phyloP scores from a whole-genome alignment of 352 stramenopile genomes.

The Thraustotheca clavata region DNA sequence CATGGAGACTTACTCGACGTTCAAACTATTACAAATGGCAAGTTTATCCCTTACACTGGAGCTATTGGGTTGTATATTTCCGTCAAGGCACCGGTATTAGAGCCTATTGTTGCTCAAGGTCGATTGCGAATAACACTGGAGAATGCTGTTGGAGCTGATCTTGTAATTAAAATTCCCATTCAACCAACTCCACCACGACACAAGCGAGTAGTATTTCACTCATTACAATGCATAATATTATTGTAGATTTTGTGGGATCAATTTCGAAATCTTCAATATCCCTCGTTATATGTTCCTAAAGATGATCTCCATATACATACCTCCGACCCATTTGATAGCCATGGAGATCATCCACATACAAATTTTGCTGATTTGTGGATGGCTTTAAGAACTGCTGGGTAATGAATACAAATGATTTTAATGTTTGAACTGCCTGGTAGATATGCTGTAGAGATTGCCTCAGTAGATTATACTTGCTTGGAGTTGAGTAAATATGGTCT shows the following conservation, averaged over 20 bases:
- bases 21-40: slow-evolving; percentile 38
- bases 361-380: slow-evolving; percentile 84
- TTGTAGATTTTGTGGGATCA: slow-evolving; percentile 74
- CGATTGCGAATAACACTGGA: slow-evolving; percentile 39
- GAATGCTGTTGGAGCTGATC: slow-evolving; percentile 30
- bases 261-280: slow-evolving; percentile 84
- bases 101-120: slow-evolving; percentile 36
- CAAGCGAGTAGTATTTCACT: slow-evolving; percentile 24
- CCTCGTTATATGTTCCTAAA: slow-evolving; percentile 64
- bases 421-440: background rate
- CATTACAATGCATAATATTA: slow-evolving; percentile 4
- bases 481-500: slow-evolving; percentile 52
- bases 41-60: slow-evolving; percentile 54
- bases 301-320: slow-evolving; percentile 63
- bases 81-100: slow-evolving; percentile 37
- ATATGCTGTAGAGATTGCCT: slow-evolving; percentile 75
- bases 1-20: slow-evolving; percentile 46
- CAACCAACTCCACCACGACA: slow-evolving; percentile 36
- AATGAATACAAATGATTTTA: background rate
- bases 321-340: slow-evolving; percentile 50
- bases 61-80: slow-evolving; percentile 64
- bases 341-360: slow-evolving; percentile 75
- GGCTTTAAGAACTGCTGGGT: slow-evolving; percentile 41
- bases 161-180: slow-evolving; percentile 40
- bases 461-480: slow-evolving; percentile 70